A percentile compares a stretch with the other conserved stretches of the same genome.
phyloP scores from a whole-genome alignment of 305 asterid genomes.

The Fraxinus ornus region DNA sequence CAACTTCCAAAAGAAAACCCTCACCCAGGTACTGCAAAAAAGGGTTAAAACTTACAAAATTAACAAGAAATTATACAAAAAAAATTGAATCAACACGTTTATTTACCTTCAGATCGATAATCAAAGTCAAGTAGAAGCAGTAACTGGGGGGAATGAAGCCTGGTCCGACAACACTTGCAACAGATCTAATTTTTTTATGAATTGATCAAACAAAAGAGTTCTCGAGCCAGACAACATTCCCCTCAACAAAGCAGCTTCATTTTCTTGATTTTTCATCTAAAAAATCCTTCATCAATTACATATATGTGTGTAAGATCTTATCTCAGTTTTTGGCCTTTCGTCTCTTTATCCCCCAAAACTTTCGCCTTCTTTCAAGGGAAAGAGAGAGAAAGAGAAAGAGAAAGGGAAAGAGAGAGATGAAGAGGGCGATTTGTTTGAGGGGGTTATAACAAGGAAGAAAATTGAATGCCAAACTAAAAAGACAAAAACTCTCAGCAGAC shows the following conservation, averaged over 20 bases:
- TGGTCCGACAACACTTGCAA: constrained; percentile 30
- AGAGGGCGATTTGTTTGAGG: constrained; percentile 23
- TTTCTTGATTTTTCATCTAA: not conserved
- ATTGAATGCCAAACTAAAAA: constrained; percentile 24
- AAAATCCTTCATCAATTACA: not conserved
- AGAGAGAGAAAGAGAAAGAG: constrained; percentile 14
- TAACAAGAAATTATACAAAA: not conserved
- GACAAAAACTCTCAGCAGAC: constrained; percentile 25
- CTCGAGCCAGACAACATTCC: constrained; percentile 34
- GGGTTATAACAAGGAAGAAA: constrained; percentile 22
- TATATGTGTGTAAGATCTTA: not conserved
- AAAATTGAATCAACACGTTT: not conserved
- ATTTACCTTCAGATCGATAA: not conserved
- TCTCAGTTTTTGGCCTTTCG: constrained; percentile 27
- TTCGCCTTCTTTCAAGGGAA: constrained; percentile 41
- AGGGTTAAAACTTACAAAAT: not conserved
- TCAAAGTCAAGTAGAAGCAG: constrained; percentile 1
- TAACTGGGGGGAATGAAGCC: constrained; percentile 38
- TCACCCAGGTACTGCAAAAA: not conserved
- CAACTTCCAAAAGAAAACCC: constrained; percentile 2
- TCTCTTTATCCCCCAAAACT: constrained; percentile 43
- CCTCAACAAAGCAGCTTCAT: constrained; percentile 14
- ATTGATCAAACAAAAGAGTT: constrained; percentile 5
- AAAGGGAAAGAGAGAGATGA: not conserved
- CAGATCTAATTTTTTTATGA: not conserved